These are phyloP conservation scores for Protostelium mycophagum DNA, from an alignment of 78 protist species.

Conservation along the genomic window DNA sequence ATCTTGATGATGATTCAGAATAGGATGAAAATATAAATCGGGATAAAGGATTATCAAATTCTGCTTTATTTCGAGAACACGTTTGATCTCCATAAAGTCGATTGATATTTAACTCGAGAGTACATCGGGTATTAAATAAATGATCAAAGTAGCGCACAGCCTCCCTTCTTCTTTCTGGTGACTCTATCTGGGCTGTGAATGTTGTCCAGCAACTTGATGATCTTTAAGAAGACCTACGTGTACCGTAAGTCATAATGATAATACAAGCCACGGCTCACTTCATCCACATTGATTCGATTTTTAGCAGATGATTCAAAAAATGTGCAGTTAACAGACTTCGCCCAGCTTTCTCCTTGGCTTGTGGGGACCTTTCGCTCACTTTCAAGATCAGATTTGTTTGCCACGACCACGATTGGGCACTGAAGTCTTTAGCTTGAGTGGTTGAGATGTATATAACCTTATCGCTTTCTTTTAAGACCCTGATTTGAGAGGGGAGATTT, in stretches of 20 bases:
- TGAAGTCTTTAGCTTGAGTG: not conserved
- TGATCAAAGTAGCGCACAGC: not conserved
- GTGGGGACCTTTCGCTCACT: conserved; percentile 65
- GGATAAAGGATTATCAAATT: too few relatives aligned
- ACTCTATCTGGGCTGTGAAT: not conserved
- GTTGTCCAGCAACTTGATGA: not conserved
- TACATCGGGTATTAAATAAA: too few relatives aligned
- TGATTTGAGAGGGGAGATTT: not conserved
- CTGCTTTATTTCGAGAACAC: too few relatives aligned
- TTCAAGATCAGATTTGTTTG: conserved; percentile 92
- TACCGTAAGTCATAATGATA: not conserved
- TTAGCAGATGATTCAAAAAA: conserved; percentile 66
- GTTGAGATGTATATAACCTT: not conserved
- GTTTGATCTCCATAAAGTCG: too few relatives aligned
- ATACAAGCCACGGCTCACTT: not conserved
- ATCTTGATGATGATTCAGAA: too few relatives aligned
- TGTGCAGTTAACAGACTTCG: conserved; percentile 23
- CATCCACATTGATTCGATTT: conserved; percentile 61
- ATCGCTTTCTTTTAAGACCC: not conserved
- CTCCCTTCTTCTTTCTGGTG: not conserved
- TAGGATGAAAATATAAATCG: too few relatives aligned
- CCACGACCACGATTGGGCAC: conserved; percentile 70
- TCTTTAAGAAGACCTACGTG: conserved; percentile 1
- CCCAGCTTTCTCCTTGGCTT: conserved; percentile 36
- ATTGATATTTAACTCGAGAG: too few relatives aligned